Base-by-base conservation (phyloP, 768 basidiomycete species). In the Psilocybe azurescens region DNA sequence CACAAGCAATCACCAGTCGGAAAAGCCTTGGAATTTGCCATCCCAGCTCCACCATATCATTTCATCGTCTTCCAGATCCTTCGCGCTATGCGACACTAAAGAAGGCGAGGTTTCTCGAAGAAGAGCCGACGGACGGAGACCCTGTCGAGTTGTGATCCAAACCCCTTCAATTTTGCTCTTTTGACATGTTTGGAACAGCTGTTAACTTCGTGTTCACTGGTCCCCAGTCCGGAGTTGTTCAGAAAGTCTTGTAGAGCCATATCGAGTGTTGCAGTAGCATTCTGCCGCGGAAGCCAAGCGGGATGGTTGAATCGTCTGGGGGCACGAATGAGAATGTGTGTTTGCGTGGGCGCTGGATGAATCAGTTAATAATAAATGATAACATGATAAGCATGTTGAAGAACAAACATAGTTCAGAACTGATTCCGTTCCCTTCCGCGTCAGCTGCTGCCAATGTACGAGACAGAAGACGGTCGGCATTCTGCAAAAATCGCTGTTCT, bases 31-130 rank as follows among this genome's bases (percentile, higher is more conserved):
- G 56, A 86, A 69, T 63, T 81, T 83, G 1, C 84, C 84, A 69
- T 86, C 82, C 85, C 85, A 86, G 57, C 77, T 83, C 85, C 85
- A 86, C 85, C 85, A 86, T 49, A 86, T 85, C 83, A 85, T 80
- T 59, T 86, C 84, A 46, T 82, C 80, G 7, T 76, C 76, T 36
- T 73, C 71, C 33, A 29, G 29, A 36, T 28, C 8, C 13, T 55
- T 24, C 32, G 16, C 29, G 9, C 54, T 54, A 16, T 58, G 51
- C 29, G 57, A n/a, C 3, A 2, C 38, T 2, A 53, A 11, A 20
- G 47, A 24, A 28, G 24, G 32, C 4, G 52, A 41, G 10, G 51
- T 29, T 13, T 59, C 59, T 14, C 20, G 50, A 39, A 55, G 13
- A n/a, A 56, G 53, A 44, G n/a, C 29, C 44, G 53, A 9, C 10